Evolutionary conservation across 768 basidiomycete genomes (phyloP).

Genomic region (Boletus vinaceobasis): DNA sequence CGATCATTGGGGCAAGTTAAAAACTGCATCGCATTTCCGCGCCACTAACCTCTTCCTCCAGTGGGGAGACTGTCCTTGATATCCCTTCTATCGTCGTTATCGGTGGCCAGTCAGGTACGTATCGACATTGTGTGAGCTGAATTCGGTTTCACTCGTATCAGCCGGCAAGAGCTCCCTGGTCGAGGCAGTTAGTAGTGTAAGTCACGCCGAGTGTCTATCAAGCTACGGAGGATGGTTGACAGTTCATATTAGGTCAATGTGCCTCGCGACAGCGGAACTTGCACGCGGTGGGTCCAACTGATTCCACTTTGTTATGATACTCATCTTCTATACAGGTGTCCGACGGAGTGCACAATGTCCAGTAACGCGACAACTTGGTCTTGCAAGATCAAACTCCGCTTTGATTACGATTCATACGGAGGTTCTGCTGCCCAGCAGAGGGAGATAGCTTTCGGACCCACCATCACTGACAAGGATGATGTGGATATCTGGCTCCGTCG

Average conservation of each 20-base stretch:
- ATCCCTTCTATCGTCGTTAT: conserved; percentile 55
- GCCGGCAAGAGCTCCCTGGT: conserved; percentile 61
- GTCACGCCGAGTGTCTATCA: conserved; percentile 8
- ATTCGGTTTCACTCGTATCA: conserved; percentile 15
- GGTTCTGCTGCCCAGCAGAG: conserved; percentile 1
- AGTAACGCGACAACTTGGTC: conserved; percentile 38
- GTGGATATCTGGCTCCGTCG: conserved; percentile 45
- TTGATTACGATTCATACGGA: conserved; percentile 32
- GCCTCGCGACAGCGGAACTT: conserved; percentile 59
- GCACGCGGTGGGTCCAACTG: conserved; percentile 43
- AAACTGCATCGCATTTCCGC: background rate
- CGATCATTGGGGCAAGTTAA: conserved; percentile 38
- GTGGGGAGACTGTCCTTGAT: conserved; percentile 38
- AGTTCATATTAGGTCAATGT: conserved; percentile 46
- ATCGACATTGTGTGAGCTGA: background rate
- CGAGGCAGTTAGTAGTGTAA: conserved; percentile 54
- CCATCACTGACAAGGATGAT: conserved; percentile 26
- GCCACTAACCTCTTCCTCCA: conserved; percentile 16
- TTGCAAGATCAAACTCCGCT: conserved; percentile 43
- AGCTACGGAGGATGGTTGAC: background rate
- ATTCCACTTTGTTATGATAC: background rate
- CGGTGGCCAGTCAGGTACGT: conserved; percentile 52
- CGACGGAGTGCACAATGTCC: conserved; percentile 51
- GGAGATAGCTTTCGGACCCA: conserved; percentile 28
- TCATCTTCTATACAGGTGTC: conserved; percentile 38